Conservation (phyloP, 257 asterid species). For the Ajuga chamaepitys region DNA sequence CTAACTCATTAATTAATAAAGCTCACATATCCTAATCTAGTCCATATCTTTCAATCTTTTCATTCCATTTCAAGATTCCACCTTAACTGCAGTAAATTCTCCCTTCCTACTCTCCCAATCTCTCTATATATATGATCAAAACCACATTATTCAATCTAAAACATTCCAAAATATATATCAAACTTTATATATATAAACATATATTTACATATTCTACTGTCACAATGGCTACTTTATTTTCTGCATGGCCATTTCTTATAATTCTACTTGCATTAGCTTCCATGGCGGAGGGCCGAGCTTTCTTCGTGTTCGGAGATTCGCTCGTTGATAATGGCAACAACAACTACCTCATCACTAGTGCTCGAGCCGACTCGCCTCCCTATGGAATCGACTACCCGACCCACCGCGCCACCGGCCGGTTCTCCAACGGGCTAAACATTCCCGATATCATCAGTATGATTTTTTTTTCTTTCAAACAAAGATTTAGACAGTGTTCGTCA, state of each 20-base stretch:
- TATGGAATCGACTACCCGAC: slow-evolving; percentile 80
- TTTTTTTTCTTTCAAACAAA: neutral
- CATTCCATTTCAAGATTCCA: slow-evolving; percentile 11
- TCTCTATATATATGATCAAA: slow-evolving; percentile 16
- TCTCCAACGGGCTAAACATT: slow-evolving; percentile 84
- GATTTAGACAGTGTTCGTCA: too few species aligned
- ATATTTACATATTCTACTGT: too few species aligned
- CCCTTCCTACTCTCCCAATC: too few species aligned
- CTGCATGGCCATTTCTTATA: slow-evolving; percentile 20
- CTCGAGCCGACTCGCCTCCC: slow-evolving; percentile 83
- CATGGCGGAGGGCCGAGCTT: slow-evolving; percentile 47
- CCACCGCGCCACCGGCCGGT: slow-evolving; percentile 78
- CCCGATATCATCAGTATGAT: slow-evolving; percentile 64
- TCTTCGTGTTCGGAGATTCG: slow-evolving; percentile 86
- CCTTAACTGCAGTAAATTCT: too few species aligned
- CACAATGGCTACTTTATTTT: too few species aligned
- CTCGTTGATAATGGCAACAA: slow-evolving; percentile 89
- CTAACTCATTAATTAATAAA: too few species aligned
- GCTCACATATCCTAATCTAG: too few species aligned
- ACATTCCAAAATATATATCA: slow-evolving; percentile 12
- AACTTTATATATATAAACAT: too few species aligned
- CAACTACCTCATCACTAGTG: slow-evolving; percentile 59
- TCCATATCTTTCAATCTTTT: too few species aligned
- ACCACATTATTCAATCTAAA: slow-evolving; percentile 2
- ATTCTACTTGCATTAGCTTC: slow-evolving; percentile 24